Percentiles rank a stretch among this genome's conserved stretches.
These are phyloP conservation scores for Cupressus sempervirens DNA, from an alignment of 75 land plant species.

Conservation along the genomic window DNA sequence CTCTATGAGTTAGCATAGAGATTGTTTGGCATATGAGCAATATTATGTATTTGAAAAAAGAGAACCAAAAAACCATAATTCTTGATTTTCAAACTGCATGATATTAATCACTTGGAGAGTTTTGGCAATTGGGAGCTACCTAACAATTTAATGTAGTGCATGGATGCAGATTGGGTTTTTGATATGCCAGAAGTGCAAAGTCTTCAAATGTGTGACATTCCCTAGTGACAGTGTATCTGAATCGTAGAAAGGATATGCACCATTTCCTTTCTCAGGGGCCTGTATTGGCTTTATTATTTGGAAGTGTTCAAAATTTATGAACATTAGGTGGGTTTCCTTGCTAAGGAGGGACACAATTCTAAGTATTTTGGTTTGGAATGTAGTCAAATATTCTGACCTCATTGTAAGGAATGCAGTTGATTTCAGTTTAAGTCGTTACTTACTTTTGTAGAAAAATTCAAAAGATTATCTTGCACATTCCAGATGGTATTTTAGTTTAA, in stretches of 20 bases:
- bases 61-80: not conserved
- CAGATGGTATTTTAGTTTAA: not conserved
- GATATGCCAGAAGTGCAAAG: constrained; percentile 11
- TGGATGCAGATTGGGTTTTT: constrained; percentile 7
- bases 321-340: not conserved
- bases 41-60: too few relatives aligned
- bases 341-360: not conserved
- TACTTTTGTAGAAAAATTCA: not conserved
- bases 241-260: not conserved
- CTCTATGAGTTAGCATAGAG: too few relatives aligned
- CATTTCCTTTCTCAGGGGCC: not conserved
- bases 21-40: too few relatives aligned
- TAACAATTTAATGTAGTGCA: not conserved
- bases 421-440: not conserved
- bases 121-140: not conserved
- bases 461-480: not conserved
- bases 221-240: not conserved
- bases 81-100: not conserved
- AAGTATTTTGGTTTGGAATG: not conserved
- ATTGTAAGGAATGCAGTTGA: not conserved
- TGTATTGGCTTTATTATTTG: not conserved
- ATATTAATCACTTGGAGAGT: not conserved
- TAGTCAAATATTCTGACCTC: not conserved
- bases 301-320: not conserved
- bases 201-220: constrained; percentile 6